These are phyloP conservation scores for Quercus gilva DNA, from an alignment of 306 rosid genomes.

Conservation along the genomic window DNA sequence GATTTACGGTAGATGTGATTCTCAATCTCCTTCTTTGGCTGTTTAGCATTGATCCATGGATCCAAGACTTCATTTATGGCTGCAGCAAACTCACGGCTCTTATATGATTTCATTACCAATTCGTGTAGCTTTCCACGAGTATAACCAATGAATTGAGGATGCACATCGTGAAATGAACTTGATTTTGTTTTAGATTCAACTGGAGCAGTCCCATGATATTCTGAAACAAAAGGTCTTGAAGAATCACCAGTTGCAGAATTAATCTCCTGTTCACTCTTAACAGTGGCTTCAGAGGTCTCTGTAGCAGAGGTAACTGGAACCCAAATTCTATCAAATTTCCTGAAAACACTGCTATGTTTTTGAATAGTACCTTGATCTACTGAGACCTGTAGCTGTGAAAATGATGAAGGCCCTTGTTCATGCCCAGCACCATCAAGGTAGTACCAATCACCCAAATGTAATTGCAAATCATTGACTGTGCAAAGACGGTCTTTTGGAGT, in stretches of 20 bases:
- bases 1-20: slow-evolving; percentile 79
- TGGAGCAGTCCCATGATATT: slow-evolving; percentile 28
- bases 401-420: slow-evolving; percentile 86
- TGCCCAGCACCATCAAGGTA: slow-evolving; percentile 98
- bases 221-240: slow-evolving; percentile 34
- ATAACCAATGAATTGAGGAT: slow-evolving; percentile 89
- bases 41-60: slow-evolving; percentile 95
- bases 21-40: slow-evolving; percentile 90
- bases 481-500: slow-evolving; percentile 67
- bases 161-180: slow-evolving; percentile 47
- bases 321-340: slow-evolving; percentile 88
- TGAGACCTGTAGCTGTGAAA: slow-evolving; percentile 72
- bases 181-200: slow-evolving; percentile 24
- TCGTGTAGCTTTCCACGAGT: slow-evolving; percentile 91
- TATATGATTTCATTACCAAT: slow-evolving; percentile 87
- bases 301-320: slow-evolving; percentile 75
- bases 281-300: slow-evolving; percentile 49
- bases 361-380: slow-evolving; percentile 75
- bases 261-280: slow-evolving; percentile 37
- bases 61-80: slow-evolving; percentile 95
- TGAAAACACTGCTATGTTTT: slow-evolving; percentile 71
- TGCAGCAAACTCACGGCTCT: slow-evolving; percentile 94
- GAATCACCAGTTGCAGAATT: slow-evolving; percentile 38
- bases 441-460: slow-evolving; percentile 92
- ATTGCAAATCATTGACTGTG: slow-evolving; percentile 65